Percentiles rank a stretch among this genome's conserved stretches.
Conservation (phyloP, 2,329 filamentous ascomycete species). For the Macrophomina tecta region DNA sequence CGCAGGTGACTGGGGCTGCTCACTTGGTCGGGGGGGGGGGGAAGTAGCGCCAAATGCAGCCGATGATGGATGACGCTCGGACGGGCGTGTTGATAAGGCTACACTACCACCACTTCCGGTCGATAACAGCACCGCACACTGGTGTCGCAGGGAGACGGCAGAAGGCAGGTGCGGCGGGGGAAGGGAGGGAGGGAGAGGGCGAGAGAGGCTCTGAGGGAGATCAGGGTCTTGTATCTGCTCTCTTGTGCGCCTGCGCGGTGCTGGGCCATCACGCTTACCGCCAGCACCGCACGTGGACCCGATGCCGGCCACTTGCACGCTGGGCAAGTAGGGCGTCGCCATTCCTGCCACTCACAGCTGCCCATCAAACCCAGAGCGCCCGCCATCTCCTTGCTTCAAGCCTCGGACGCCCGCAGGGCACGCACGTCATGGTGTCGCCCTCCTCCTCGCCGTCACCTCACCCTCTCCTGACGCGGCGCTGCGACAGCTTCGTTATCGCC, state of each 20-base stretch:
- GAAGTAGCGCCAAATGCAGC: conserved; percentile 2
- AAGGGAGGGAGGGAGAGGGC: too few species aligned
- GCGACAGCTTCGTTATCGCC: neutral
- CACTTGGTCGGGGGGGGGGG: conserved; percentile 6
- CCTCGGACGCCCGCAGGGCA: neutral
- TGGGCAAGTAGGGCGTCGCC: conserved; percentile 4
- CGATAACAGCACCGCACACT: neutral
- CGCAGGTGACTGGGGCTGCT: conserved; percentile 20
- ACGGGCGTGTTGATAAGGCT: conserved; percentile 17
- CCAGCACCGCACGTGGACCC: conserved; percentile 17
- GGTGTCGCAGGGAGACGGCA: neutral
- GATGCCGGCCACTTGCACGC: neutral
- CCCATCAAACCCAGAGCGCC: neutral
- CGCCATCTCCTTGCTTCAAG: conserved; percentile 2
- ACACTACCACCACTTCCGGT: neutral
- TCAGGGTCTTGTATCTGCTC: conserved; percentile 23
- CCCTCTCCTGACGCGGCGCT: conserved; percentile 19
- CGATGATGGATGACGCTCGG: conserved; percentile 25
- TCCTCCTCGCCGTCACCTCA: conserved; percentile 12
- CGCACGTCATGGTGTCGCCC: conserved; percentile 17
- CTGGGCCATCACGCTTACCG: conserved; percentile 22
- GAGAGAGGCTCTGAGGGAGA: neutral
- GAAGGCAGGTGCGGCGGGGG: neutral
- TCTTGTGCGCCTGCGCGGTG: conserved; percentile 1
- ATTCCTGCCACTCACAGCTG: conserved; percentile 4